Evolutionary conservation across 768 basidiomycete genomes (phyloP).

Genomic region (Leccinum fibrillosum): DNA sequence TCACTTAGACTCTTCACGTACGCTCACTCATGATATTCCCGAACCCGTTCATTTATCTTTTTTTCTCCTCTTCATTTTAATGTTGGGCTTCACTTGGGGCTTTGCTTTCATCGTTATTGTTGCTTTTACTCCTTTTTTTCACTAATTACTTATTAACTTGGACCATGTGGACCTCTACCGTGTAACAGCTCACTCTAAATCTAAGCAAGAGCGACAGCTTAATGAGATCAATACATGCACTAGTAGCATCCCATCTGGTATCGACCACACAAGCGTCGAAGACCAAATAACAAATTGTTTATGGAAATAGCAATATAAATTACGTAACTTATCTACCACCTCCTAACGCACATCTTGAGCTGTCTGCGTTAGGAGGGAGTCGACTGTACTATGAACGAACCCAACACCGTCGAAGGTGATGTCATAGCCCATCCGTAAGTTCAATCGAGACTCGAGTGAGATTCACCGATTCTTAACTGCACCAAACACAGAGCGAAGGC

Average conservation of each 20-base stretch:
- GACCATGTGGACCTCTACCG: conserved; percentile 13
- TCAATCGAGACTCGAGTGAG: no score
- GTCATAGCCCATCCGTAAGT: no score
- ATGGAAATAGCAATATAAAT: no score
- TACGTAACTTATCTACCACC: no score
- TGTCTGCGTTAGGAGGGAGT: no score
- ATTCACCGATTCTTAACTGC: no score
- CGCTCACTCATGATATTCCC: conserved; percentile 20
- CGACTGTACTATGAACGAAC: no score
- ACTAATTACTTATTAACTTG: conserved; percentile 18
- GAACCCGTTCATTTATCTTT: neutral
- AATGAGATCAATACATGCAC: conserved; percentile 14
- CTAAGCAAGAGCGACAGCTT: conserved; percentile 11
- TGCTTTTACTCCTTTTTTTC: neutral
- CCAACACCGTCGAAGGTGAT: no score
- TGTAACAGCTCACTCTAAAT: conserved; percentile 21
- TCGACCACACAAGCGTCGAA: neutral
- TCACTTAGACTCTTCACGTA: conserved; percentile 24
- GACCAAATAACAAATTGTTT: no score
- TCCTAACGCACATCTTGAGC: no score
- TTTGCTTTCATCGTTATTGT: conserved; percentile 14
- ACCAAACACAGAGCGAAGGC: no score
- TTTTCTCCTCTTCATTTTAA: neutral
- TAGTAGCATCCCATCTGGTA: neutral
- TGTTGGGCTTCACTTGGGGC: conserved; percentile 5